phyloP scores from a whole-genome alignment of 805 yeast genomes.

The Metschnikowia aberdeeniae region DNA sequence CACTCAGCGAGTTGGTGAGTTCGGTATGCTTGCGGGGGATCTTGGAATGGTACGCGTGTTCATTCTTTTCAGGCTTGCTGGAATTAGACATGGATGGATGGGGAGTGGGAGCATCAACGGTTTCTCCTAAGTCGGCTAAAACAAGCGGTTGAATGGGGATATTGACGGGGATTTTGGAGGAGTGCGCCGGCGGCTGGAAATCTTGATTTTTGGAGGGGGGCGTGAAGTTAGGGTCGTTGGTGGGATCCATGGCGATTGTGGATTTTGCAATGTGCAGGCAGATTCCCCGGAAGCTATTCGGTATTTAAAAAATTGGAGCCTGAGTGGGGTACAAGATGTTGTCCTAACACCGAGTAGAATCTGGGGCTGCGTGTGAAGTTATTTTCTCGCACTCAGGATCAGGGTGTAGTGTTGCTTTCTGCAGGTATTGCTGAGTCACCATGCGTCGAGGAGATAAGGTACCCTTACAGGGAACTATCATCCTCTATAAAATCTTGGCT shows the following conservation, averaged over 20 bases:
- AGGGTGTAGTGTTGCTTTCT: not conserved
- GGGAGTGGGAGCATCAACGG: constrained; percentile 70
- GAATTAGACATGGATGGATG: constrained; percentile 34
- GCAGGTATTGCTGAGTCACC: not conserved
- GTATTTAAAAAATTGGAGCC: not conserved
- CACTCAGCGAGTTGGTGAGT: constrained; percentile 44
- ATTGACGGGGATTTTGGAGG: constrained; percentile 64
- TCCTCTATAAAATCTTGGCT: too few relatives aligned
- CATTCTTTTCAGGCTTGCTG: constrained; percentile 10
- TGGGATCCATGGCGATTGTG: constrained; percentile 75
- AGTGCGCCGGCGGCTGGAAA: constrained; percentile 61
- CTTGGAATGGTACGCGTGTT: constrained; percentile 27
- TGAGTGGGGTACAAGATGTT: not conserved
- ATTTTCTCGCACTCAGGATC: constrained; percentile 1
- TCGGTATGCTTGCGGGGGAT: constrained; percentile 59
- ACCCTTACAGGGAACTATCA: not conserved
- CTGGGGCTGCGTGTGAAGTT: not conserved
- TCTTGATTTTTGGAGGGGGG: constrained; percentile 73
- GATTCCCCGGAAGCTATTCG: too few relatives aligned
- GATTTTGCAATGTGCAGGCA: not conserved
- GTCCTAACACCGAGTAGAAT: constrained; percentile 1
- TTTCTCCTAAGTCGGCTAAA: constrained; percentile 66
- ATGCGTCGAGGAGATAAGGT: not conserved
- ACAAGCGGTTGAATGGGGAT: constrained; percentile 69
- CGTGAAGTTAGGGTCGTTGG: constrained; percentile 82